Evolutionary conservation across 805 yeast genomes (phyloP), one percentile per base, ranked within the genome.

Genomic region (Suhomyces prunicola): DNA sequence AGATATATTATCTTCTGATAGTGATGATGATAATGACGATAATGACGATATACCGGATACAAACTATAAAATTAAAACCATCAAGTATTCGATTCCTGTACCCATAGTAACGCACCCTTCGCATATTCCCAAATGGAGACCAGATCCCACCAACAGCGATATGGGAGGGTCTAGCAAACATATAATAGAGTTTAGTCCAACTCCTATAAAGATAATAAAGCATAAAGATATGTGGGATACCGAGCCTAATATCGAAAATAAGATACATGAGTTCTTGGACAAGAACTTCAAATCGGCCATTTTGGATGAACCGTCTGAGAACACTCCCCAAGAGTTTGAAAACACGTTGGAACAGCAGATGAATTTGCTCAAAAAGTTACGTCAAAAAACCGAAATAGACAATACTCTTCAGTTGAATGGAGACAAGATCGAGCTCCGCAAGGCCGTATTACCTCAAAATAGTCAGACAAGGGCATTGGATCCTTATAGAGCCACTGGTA

Each of bases 311-410:
- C 63, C 58, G 13, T 55, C 58, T 15, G 80, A 75, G 39, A 65
- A 61, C 44, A 64, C 77, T 0, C 63, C 65, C 0, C 85, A 83
- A 47, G 96, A 90, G 58, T 89, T 81, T 56, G 78, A 83, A 1
- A 68, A 68, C n/a, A 78, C 81, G 19, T 71, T 90, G 44, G 61
- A 67, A 0, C 81, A 80, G 26, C 94, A 90, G 58, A 24, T 64
- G 62, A 13, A 73, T 66, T 53, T 80, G 82, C 51, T 78, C 72
- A 56, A 71, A 68, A 40, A 88, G 83, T 36, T 74, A 57, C 64
- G 72, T 33, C 71, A 75, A 19, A 72, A 78, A 53, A 70, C 71
- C 6, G 56, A 52, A 48, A 57, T 63, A 5, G 78, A 74, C 35
- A 66, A 68, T 22, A 62, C 76, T 53, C 72, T 62, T 60, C 80